Conservation (phyloP, 1,139 yeast genomes). For the Nakaseomyces glabratus region DNA sequence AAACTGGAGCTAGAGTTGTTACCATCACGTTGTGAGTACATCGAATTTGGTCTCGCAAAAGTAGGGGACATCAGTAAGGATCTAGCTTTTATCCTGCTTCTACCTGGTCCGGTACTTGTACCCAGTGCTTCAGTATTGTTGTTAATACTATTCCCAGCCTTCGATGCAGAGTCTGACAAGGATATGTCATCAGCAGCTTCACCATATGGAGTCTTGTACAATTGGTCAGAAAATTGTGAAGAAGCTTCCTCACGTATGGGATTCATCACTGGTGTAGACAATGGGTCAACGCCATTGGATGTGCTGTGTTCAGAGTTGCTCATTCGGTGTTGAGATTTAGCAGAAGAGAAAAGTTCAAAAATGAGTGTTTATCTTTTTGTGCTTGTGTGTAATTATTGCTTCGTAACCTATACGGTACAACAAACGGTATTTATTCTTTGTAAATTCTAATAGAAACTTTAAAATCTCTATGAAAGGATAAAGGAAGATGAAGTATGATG, state of each 20-base stretch:
- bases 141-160: background rate
- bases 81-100: slow-evolving; percentile 3
- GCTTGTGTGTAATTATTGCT: too few relatives aligned
- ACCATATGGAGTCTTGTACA: slow-evolving; percentile 14
- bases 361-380: too few relatives aligned
- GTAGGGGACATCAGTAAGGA: slow-evolving; percentile 10
- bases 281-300: slow-evolving; percentile 60
- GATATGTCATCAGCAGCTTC: slow-evolving; percentile 9
- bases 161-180: slow-evolving; percentile 8
- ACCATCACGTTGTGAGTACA: slow-evolving; percentile 23
- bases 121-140: background rate
- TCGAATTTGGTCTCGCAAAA: slow-evolving; percentile 15
- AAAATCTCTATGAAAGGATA: too few relatives aligned
- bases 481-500: too few relatives aligned
- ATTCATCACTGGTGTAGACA: slow-evolving; percentile 23
- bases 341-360: too few relatives aligned
- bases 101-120: background rate
- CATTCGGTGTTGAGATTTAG: too few relatives aligned
- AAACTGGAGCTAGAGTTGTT: slow-evolving; percentile 30
- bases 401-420: too few relatives aligned
- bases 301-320: slow-evolving; percentile 88
- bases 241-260: slow-evolving; percentile 24
- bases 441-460: too few relatives aligned
- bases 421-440: too few relatives aligned
- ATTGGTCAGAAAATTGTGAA: slow-evolving; percentile 11